These are phyloP conservation scores for Coemansia sp. DNA, from an alignment of 192 early-diverging fungal species.

Conservation along the genomic window DNA sequence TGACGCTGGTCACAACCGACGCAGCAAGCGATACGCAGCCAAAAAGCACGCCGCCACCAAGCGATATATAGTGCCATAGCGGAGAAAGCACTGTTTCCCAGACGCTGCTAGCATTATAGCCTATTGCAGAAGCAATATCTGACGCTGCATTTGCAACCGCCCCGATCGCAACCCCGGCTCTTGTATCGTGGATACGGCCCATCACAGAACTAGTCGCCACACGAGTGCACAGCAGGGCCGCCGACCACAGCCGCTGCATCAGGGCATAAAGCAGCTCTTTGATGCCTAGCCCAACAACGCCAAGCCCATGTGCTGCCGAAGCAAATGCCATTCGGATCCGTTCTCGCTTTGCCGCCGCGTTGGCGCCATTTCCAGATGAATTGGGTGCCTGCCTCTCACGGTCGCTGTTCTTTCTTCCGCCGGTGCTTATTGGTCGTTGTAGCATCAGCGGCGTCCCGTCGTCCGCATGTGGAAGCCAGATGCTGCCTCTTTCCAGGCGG, in stretches of 20 bases:
- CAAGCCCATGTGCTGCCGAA: background rate
- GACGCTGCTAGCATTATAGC: background rate
- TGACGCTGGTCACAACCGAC: conserved; percentile 4
- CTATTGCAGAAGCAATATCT: background rate
- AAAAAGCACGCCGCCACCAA: background rate
- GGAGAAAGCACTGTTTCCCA: background rate
- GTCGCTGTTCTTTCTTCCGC: too few relatives aligned
- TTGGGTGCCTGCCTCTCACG: background rate
- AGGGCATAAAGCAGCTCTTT: background rate
- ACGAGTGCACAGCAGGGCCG: background rate
- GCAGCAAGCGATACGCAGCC: conserved; percentile 2
- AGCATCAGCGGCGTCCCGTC: conserved; percentile 51
- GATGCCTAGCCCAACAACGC: background rate
- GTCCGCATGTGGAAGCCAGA: conserved; percentile 41
- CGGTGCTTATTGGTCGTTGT: background rate
- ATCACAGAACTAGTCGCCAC: background rate
- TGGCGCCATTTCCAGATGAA: background rate
- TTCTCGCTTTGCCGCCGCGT: too few relatives aligned
- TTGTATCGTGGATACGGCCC: background rate
- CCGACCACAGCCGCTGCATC: conserved; percentile 8
- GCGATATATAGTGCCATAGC: conserved; percentile 4
- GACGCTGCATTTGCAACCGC: background rate
- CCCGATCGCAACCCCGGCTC: background rate
- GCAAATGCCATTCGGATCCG: background rate
- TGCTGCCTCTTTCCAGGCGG: conserved; percentile 22